Conservation (phyloP, 108 stramenopile genomes). For the Pseudonitzschia multiseries region DNA sequence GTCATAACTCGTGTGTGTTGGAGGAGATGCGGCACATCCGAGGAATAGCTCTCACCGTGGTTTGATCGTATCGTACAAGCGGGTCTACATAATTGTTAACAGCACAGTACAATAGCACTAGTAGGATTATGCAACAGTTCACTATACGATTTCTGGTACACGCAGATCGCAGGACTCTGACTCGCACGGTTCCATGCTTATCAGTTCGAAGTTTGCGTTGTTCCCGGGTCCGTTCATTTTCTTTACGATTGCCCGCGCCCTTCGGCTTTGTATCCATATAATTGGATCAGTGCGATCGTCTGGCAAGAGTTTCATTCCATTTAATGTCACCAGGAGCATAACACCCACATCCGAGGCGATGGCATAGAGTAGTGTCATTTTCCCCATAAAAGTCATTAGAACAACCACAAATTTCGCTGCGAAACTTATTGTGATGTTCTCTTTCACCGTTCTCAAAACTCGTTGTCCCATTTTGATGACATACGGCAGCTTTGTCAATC, state of each 20-base stretch:
- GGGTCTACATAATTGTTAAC: too few relatives aligned
- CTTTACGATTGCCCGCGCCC: neutral
- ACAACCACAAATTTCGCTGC: constrained; percentile 67
- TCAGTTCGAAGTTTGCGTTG: constrained; percentile 11
- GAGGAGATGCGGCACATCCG: too few relatives aligned
- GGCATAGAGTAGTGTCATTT: constrained; percentile 75
- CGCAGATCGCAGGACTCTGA: neutral
- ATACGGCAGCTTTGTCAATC: constrained; percentile 68
- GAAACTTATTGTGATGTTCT: constrained; percentile 78
- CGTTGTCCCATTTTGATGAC: constrained; percentile 73
- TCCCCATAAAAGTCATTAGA: constrained; percentile 65
- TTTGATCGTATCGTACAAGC: too few relatives aligned
- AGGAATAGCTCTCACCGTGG: neutral
- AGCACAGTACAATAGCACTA: neutral
- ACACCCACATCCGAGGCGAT: constrained; percentile 86
- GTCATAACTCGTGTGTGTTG: too few relatives aligned
- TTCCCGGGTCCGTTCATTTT: neutral
- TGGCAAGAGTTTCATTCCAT: constrained; percentile 86
- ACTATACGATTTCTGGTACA: constrained; percentile 11
- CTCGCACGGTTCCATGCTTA: neutral
- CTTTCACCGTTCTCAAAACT: constrained; percentile 73
- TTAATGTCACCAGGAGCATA: constrained; percentile 84
- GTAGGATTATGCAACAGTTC: neutral
- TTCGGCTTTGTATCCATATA: neutral
- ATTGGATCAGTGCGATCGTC: constrained; percentile 25